Evolutionary conservation across 2,329 filamentous ascomycete genomes (phyloP), one percentile per base, ranked within the genome.

Genomic region (Arthrobotrys pseudoclavata): DNA sequence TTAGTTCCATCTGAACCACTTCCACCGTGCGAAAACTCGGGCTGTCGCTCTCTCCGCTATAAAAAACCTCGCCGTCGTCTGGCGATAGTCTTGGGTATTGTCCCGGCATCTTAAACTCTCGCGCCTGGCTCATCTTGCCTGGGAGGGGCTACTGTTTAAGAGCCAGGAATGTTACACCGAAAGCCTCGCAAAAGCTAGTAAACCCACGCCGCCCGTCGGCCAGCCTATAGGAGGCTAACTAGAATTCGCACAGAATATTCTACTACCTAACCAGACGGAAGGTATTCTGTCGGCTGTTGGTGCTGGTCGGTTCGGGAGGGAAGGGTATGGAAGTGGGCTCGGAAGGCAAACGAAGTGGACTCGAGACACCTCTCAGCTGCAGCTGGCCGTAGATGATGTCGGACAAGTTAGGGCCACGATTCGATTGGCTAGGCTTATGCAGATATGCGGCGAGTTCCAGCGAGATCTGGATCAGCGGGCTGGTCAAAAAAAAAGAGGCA

Each of bases 361-460:
- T 61, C 66, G 53, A 37, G 66, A 29, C 26, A 42, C 50, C 10
- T 60, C 12, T 47, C 12, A 69, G 50, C 34, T 29, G 52, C 24
- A 69, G 52, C 6, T n/a, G 24, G 26, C 47, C 50, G 50, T 50
- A 26, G 20, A 71, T 53, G 47, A 71, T 55, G 48, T 63, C 45
- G 47, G 24, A 63, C 13, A 45, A 15, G 7, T 29, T 29, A 20
- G n/a, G 7, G 53, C 31, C 42, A 53, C 40, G 61, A 60, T 57
- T 47, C 68, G 57, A 71, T 72, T 57, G 48, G 69, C 50, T 24
- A 45, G 40, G 20, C 20, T 53, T 47, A 57, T 64, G 69, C 60
- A 50, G 26, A 29, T 50, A 40, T 72, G 69, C 60, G 69, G 69
- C 69, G 69, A 66, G 69, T 60, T 45, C 37, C 60, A 26, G 48